These are phyloP conservation scores for Lachnellula occidentalis DNA, from an alignment of 2,329 filamentous ascomycete species.

Conservation along the genomic window DNA sequence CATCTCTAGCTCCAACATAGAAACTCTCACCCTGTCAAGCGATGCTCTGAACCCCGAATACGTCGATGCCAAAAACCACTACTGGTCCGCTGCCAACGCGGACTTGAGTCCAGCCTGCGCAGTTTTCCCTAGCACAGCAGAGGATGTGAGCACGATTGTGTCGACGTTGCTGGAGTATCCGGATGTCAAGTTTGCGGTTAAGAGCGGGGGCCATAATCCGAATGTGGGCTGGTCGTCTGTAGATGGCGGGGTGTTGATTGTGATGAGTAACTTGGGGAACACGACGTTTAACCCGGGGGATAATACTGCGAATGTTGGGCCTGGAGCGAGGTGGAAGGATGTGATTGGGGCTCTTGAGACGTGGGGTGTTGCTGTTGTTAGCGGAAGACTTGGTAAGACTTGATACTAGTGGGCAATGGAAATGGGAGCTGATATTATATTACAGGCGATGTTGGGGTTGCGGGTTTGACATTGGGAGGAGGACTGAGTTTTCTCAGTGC, in stretches of 20 bases:
- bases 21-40: slow-evolving; percentile 4
- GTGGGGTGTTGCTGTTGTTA: slow-evolving; percentile 31
- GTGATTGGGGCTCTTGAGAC: slow-evolving; percentile 13
- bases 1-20: background rate
- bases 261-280: slow-evolving; percentile 30
- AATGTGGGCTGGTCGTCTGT: slow-evolving; percentile 35
- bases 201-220: slow-evolving; percentile 39
- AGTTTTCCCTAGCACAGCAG: slow-evolving; percentile 30
- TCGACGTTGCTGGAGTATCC: slow-evolving; percentile 27
- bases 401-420: background rate
- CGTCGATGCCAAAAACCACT: slow-evolving; percentile 20
- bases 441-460: slow-evolving; percentile 35
- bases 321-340: slow-evolving; percentile 25
- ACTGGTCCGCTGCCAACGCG: slow-evolving; percentile 33
- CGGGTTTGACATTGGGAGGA: slow-evolving; percentile 35
- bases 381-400: slow-evolving; percentile 37
- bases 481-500: slow-evolving; percentile 22
- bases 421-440: slow-evolving; percentile 5
- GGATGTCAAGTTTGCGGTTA: slow-evolving; percentile 36
- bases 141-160: slow-evolving; percentile 32
- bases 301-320: slow-evolving; percentile 27
- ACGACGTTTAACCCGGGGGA: slow-evolving; percentile 23
- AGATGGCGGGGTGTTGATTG: slow-evolving; percentile 31
- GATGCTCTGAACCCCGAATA: slow-evolving; percentile 11
- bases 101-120: slow-evolving; percentile 33